These are phyloP conservation scores for Aaosphaeria arxii DNA, from an alignment of 2,329 filamentous ascomycete species.

Conservation along the genomic window DNA sequence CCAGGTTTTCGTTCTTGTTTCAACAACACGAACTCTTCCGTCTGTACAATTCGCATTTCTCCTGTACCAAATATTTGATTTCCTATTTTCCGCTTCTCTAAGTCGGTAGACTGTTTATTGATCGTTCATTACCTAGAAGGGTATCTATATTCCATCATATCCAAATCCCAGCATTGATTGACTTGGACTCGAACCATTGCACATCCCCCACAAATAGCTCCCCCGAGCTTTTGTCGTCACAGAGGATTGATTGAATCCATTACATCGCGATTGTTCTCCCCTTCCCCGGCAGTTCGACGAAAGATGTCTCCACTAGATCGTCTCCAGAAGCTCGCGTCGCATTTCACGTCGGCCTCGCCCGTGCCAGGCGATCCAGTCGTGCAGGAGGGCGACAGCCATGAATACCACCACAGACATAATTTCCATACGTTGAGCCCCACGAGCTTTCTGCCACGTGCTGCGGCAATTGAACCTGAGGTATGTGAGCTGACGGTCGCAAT, in stretches of 20 bases:
- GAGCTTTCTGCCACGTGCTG: slow-evolving; percentile 80
- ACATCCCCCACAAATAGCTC: neutral
- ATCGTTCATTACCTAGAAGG: too few relatives aligned
- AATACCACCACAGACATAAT: slow-evolving; percentile 52
- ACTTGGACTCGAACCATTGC: too few relatives aligned
- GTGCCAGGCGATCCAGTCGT: slow-evolving; percentile 34
- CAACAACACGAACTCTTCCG: too few relatives aligned
- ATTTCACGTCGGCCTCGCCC: slow-evolving; percentile 31
- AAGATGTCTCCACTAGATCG: slow-evolving; percentile 20
- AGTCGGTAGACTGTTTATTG: too few relatives aligned
- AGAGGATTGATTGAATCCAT: neutral
- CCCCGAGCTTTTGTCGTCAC: neutral
- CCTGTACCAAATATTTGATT: too few relatives aligned
- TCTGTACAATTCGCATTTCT: too few relatives aligned
- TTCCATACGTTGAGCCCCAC: slow-evolving; percentile 83
- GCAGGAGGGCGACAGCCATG: slow-evolving; percentile 32
- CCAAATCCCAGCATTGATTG: slow-evolving; percentile 2
- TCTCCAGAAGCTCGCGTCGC: slow-evolving; percentile 36
- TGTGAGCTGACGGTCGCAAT: slow-evolving; percentile 8
- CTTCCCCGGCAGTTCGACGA: neutral
- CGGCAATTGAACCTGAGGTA: slow-evolving; percentile 78
- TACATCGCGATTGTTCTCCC: neutral
- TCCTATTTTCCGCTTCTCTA: too few relatives aligned
- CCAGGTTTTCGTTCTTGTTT: slow-evolving; percentile 4
- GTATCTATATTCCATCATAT: too few relatives aligned